Percentiles rank a stretch among this genome's conserved stretches.
Evolutionary conservation across 768 basidiomycete genomes (phyloP).

Genomic region (Xerocomellus intermedius): DNA sequence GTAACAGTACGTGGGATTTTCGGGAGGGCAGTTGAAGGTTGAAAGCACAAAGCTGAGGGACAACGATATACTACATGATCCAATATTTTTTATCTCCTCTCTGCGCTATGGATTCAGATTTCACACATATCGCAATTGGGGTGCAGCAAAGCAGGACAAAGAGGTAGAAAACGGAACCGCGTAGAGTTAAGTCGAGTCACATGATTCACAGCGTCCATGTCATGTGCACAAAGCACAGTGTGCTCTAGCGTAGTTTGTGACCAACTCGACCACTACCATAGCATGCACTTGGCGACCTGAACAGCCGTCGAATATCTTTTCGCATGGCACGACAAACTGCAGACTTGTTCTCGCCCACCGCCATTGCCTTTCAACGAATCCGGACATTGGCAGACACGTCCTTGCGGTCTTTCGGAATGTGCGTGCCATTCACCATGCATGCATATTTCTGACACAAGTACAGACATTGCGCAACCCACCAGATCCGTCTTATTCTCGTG

Average conservation of each 20-base stretch:
- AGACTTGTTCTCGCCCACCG: slow-evolving; percentile 16
- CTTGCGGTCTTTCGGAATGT: slow-evolving; percentile 80
- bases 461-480: slow-evolving; percentile 88
- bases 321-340: slow-evolving; percentile 24
- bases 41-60: not conserved
- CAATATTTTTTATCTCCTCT: slow-evolving; percentile 11
- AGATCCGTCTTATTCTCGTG: slow-evolving; percentile 84
- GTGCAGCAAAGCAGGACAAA: too few species aligned
- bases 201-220: slow-evolving; percentile 11
- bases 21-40: not conserved
- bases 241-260: not conserved
- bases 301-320: slow-evolving; percentile 4
- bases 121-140: not conserved
- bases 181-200: slow-evolving; percentile 8
- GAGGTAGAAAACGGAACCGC: not conserved
- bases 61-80: slow-evolving; percentile 19
- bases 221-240: too few species aligned
- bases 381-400: slow-evolving; percentile 45
- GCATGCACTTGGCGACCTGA: slow-evolving; percentile 19
- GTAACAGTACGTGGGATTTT: slow-evolving; percentile 9
- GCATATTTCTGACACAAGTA: slow-evolving; percentile 9
- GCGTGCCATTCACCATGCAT: slow-evolving; percentile 34
- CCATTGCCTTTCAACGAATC: slow-evolving; percentile 32
- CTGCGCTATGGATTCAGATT: slow-evolving; percentile 8
- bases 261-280: slow-evolving; percentile 4